Percentiles rank a stretch among this genome's conserved stretches.
Evolutionary conservation across 331 rosid genomes (phyloP).

Genomic region (Rosa hybrid): DNA sequence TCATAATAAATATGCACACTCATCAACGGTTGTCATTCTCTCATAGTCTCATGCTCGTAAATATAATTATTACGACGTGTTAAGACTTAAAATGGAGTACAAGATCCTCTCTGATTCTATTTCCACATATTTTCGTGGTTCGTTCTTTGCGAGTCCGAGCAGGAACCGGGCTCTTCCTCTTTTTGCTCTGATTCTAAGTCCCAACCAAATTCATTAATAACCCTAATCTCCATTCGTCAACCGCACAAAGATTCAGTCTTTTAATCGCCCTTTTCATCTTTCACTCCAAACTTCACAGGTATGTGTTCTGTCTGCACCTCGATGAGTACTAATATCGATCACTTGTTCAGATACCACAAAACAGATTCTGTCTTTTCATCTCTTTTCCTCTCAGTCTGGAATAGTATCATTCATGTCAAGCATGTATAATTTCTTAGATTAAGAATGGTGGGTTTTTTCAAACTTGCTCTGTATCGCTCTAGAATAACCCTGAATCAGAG

Average conservation of each 20-base stretch:
- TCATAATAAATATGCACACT: background rate
- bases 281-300: background rate
- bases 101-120: background rate
- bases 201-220: background rate
- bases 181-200: background rate
- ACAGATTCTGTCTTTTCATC: background rate
- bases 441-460: background rate
- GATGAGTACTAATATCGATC: background rate
- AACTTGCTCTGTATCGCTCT: background rate
- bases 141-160: background rate
- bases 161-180: conserved; percentile 18
- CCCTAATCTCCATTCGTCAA: background rate
- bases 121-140: conserved; percentile 2
- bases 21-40: background rate
- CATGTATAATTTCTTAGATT: background rate
- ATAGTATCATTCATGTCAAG: conserved; percentile 11
- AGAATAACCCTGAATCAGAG: background rate
- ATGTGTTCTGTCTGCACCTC: background rate
- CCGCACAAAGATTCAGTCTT: background rate
- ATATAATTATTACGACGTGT: background rate
- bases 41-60: background rate
- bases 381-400: background rate
- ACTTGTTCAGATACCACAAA: background rate
- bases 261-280: background rate
- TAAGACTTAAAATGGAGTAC: background rate